Percentiles rank a stretch among this genome's conserved stretches.
Evolutionary conservation across 2,329 filamentous ascomycete species (phyloP).

Genomic region (Clonostachys rhizophaga): DNA sequence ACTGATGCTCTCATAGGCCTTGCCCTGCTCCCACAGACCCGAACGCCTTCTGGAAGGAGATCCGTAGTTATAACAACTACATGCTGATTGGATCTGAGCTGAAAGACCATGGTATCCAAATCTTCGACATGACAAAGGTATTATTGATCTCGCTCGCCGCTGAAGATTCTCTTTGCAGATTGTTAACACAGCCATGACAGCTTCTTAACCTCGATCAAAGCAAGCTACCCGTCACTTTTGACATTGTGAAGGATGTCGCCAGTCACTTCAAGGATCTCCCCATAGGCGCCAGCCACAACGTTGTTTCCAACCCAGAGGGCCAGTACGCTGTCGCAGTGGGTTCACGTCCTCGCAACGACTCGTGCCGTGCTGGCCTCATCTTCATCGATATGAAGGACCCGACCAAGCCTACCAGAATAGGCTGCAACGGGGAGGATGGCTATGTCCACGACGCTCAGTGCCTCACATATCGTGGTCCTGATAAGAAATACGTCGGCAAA

Average conservation of each 20-base stretch:
- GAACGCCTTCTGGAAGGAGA: constrained; percentile 47
- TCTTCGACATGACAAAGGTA: constrained; percentile 55
- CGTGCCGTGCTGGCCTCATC: constrained; percentile 49
- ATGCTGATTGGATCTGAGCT: constrained; percentile 34
- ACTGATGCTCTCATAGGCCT: no score
- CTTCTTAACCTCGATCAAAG: constrained; percentile 40
- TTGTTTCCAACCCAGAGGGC: constrained; percentile 27
- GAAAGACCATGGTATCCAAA: constrained; percentile 49
- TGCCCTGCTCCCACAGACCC: constrained; percentile 5
- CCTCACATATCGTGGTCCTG: constrained; percentile 45
- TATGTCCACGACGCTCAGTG: constrained; percentile 61
- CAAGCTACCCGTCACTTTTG: constrained; percentile 17
- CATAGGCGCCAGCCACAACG: constrained; percentile 7
- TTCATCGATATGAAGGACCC: constrained; percentile 53
- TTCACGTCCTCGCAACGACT: constrained; percentile 16
- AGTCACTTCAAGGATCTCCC: constrained; percentile 12
- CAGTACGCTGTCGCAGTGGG: constrained; percentile 40
- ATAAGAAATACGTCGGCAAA: constrained; percentile 17
- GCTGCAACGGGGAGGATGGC: constrained; percentile 49
- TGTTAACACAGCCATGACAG: constrained; percentile 2
- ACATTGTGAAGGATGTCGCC: constrained; percentile 18
- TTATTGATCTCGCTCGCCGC: no score
- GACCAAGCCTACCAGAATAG: constrained; percentile 44
- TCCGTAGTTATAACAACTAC: constrained; percentile 31
- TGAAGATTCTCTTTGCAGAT: no score